Conservation (phyloP, 352 stramenopile genomes). For the Phytophthora brassicae region DNA sequence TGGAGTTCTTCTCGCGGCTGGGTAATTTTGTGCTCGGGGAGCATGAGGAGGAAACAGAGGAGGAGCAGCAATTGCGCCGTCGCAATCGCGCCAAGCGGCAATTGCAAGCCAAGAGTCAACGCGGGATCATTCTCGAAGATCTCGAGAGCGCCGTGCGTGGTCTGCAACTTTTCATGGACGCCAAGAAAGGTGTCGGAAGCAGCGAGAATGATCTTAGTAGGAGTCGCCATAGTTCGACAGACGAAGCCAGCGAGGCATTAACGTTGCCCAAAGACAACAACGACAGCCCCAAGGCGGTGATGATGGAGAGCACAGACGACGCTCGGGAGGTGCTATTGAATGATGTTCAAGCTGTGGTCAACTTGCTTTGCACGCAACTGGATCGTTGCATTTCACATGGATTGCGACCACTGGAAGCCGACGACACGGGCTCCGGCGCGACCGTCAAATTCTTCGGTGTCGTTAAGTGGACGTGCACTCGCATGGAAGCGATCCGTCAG, state of each 20-base stretch:
- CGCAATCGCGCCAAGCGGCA: slow-evolving; percentile 58
- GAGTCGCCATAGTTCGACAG: slow-evolving; percentile 18
- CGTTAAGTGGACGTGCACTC: slow-evolving; percentile 85
- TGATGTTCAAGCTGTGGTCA: slow-evolving; percentile 69
- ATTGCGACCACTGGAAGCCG: slow-evolving; percentile 57
- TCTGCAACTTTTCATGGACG: slow-evolving; percentile 53
- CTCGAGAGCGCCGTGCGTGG: slow-evolving; percentile 66
- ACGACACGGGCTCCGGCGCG: slow-evolving; percentile 36
- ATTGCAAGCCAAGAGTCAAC: slow-evolving; percentile 76
- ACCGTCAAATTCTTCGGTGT: slow-evolving; percentile 88
- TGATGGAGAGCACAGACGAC: slow-evolving; percentile 82
- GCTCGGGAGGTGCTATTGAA: slow-evolving; percentile 66
- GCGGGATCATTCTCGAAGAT: slow-evolving; percentile 78
- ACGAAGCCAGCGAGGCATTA: slow-evolving; percentile 12
- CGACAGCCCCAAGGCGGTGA: slow-evolving; percentile 31
- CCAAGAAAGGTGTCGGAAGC: slow-evolving; percentile 26
- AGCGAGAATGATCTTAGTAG: not conserved
- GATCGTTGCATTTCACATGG: slow-evolving; percentile 74
- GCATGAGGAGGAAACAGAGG: slow-evolving; percentile 54
- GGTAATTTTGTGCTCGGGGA: slow-evolving; percentile 48
- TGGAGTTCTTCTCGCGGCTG: slow-evolving; percentile 67
- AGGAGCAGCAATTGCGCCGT: slow-evolving; percentile 47
- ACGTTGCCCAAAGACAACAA: slow-evolving; percentile 16
- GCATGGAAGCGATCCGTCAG: slow-evolving; percentile 71
- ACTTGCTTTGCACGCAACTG: slow-evolving; percentile 68